phyloP scores from a whole-genome alignment of 352 stramenopile genomes.

The Globisporangium paroecandrum region DNA sequence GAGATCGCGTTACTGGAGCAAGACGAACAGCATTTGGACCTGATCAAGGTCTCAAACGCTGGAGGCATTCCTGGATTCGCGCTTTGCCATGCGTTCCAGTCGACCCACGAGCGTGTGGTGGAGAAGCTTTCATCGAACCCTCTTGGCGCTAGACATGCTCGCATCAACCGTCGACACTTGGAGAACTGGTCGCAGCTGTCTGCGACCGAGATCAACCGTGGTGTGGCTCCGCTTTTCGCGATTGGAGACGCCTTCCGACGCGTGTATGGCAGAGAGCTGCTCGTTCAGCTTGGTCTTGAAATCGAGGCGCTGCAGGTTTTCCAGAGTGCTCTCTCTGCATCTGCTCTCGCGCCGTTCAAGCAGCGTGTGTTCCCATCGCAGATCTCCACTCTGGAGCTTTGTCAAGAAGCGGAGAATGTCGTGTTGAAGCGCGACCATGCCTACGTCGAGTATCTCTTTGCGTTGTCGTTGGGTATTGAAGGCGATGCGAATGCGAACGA shows the following conservation, averaged over 20 bases:
- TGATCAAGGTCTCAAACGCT: constrained; percentile 58
- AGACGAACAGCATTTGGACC: constrained; percentile 54
- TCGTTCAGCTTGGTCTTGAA: constrained; percentile 42
- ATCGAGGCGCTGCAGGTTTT: constrained; percentile 35
- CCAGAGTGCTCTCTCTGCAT: constrained; percentile 28
- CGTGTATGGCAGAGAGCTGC: constrained; percentile 56
- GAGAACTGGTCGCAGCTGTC: constrained; percentile 75
- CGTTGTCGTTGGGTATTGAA: constrained; percentile 1
- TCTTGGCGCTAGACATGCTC: constrained; percentile 23
- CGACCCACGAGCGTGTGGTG: constrained; percentile 49
- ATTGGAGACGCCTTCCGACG: constrained; percentile 58
- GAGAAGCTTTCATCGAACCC: constrained; percentile 25
- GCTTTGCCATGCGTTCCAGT: constrained; percentile 61
- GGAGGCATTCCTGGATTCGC: constrained; percentile 64
- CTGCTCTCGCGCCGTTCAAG: constrained; percentile 15
- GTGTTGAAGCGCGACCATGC: constrained; percentile 54
- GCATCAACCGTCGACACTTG: constrained; percentile 69
- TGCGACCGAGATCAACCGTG: constrained; percentile 59
- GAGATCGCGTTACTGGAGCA: constrained; percentile 87
- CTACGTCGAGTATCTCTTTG: constrained; percentile 62
- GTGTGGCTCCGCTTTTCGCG: constrained; percentile 35
- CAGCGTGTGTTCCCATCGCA: constrained; percentile 36
- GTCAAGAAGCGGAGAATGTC: constrained; percentile 49
- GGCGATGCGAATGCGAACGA: constrained; percentile 14
- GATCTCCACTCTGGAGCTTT: constrained; percentile 54